These are phyloP conservation scores for Setomelanomma holmii DNA, from an alignment of 2,329 filamentous ascomycete genomes.

Conservation along the genomic window DNA sequence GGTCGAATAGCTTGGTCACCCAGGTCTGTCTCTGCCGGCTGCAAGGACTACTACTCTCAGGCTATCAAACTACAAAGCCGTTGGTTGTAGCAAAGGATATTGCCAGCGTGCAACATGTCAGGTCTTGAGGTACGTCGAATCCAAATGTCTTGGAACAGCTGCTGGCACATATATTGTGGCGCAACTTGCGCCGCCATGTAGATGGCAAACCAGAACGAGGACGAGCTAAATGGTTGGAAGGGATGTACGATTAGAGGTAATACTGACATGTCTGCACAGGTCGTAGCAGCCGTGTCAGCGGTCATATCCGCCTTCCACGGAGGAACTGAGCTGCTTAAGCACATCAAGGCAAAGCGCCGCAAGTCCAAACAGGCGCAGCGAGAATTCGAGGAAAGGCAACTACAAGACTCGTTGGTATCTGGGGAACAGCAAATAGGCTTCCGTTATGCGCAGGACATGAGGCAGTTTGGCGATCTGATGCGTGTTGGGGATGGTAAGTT, in stretches of 20 bases:
- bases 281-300: conserved; percentile 51
- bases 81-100: neutral
- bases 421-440: conserved; percentile 46
- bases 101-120: neutral
- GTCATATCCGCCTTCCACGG: conserved; percentile 53
- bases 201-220: too few species aligned
- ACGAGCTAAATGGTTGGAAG: too few species aligned
- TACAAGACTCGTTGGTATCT: conserved; percentile 48
- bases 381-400: conserved; percentile 46
- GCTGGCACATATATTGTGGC: too few species aligned
- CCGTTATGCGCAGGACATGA: conserved; percentile 42
- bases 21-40: neutral
- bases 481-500: conserved; percentile 49
- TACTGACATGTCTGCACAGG: neutral
- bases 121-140: conserved; percentile 24
- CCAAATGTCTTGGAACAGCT: neutral
- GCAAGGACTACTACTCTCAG: neutral
- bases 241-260: too few species aligned
- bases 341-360: conserved; percentile 44
- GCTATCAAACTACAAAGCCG: neutral
- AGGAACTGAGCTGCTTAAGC: conserved; percentile 48
- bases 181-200: too few species aligned
- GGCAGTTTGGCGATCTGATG: conserved; percentile 46
- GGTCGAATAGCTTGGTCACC: neutral
- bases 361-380: conserved; percentile 35